Evolutionary conservation across 83 land plant species (phyloP).

Genomic region (Picea abies): DNA sequence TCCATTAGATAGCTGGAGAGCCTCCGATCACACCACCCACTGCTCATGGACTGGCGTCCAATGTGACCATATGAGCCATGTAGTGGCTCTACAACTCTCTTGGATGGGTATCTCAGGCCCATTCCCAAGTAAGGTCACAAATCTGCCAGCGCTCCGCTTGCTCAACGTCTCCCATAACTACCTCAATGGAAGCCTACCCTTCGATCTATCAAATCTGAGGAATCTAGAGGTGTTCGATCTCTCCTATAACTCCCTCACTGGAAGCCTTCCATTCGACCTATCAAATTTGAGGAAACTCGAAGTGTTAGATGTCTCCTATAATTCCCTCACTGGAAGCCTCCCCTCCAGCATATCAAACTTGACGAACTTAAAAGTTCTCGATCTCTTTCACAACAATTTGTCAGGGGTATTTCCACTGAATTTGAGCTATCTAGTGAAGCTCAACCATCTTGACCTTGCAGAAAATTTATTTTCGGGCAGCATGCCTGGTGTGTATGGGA

Average conservation of each 20-base stretch:
- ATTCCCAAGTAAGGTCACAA: constrained; percentile 18
- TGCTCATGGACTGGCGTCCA: constrained; percentile 40
- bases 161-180: too few relatives aligned
- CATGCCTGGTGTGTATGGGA: constrained; percentile 62
- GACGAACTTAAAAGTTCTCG: constrained; percentile 29
- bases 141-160: not conserved
- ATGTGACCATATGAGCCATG: constrained; percentile 15
- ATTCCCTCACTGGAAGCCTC: constrained; percentile 28
- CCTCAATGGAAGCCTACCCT: constrained; percentile 42
- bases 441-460: constrained; percentile 63
- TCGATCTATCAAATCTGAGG: constrained; percentile 21
- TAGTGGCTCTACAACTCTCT: not conserved
- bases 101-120: not conserved
- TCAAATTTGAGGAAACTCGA: constrained; percentile 16
- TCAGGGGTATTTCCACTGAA: constrained; percentile 58
- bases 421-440: constrained; percentile 31
- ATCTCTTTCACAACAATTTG: constrained; percentile 74
- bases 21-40: not conserved
- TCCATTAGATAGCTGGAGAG: constrained; percentile 1
- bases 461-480: constrained; percentile 68
- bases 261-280: constrained; percentile 19
- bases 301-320: constrained; percentile 39
- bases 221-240: constrained; percentile 31
- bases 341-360: constrained; percentile 19
- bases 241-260: constrained; percentile 35